phyloP scores from a whole-genome alignment of 768 basidiomycete species.

The Leccinum pellstonianum region DNA sequence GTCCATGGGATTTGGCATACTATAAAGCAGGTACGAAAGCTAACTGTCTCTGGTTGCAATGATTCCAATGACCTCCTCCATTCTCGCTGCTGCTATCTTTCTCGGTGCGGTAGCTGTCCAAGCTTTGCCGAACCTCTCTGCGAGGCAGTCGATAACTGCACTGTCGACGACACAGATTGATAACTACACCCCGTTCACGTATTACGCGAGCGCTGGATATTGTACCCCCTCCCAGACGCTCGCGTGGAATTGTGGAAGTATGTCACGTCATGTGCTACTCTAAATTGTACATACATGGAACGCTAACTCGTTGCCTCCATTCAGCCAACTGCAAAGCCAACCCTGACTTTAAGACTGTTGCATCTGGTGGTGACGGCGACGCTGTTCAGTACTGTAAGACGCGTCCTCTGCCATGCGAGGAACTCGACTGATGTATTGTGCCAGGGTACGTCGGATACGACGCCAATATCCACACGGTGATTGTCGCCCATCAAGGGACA shows the following conservation, averaged over 20 bases:
- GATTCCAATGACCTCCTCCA: constrained; percentile 15
- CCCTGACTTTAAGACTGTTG: constrained; percentile 43
- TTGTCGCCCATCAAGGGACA: constrained; percentile 20
- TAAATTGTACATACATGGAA: not conserved
- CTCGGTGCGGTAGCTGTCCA: constrained; percentile 13
- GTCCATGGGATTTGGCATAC: too few relatives aligned
- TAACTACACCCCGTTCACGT: constrained; percentile 46
- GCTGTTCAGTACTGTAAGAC: constrained; percentile 42
- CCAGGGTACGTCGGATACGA: constrained; percentile 57
- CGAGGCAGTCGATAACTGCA: constrained; percentile 43
- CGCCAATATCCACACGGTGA: constrained; percentile 35
- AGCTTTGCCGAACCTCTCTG: constrained; percentile 27
- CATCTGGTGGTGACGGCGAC: constrained; percentile 47
- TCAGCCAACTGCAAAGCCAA: constrained; percentile 35
- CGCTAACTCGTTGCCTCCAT: not conserved
- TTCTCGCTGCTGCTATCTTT: constrained; percentile 15
- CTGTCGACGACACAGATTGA: too few relatives aligned
- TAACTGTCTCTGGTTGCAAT: not conserved
- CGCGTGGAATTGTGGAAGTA: constrained; percentile 59
- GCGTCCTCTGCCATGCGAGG: not conserved
- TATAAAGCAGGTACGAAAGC: not conserved
- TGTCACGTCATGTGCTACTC: constrained; percentile 14
- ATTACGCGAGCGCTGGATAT: constrained; percentile 47
- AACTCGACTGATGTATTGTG: not conserved
- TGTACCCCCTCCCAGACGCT: constrained; percentile 41